Percentiles rank a stretch among this genome's conserved stretches.
These are phyloP conservation scores for Colletotrichum gloeosporioides DNA, from an alignment of 2,329 filamentous ascomycete species.

Conservation along the genomic window DNA sequence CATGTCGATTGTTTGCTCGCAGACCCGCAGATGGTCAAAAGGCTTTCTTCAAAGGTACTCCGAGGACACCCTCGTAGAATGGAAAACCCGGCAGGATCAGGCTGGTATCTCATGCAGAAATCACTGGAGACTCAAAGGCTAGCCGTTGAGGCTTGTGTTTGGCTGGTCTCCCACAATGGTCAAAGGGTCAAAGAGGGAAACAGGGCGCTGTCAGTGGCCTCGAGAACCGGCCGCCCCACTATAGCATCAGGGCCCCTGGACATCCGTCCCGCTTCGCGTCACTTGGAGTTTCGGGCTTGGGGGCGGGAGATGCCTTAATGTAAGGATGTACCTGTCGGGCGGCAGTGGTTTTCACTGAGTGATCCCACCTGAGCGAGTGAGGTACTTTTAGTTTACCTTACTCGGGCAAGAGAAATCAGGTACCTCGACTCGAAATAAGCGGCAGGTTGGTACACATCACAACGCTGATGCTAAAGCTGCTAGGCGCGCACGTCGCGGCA, in stretches of 20 bases:
- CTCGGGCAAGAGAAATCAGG: not conserved
- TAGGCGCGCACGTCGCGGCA: not conserved
- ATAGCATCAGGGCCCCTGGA: constrained; percentile 11
- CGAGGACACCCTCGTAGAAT: not conserved
- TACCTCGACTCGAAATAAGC: not conserved
- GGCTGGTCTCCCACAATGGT: not conserved
- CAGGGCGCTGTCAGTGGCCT: not conserved
- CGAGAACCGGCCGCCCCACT: not conserved
- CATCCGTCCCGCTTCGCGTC: constrained; percentile 18
- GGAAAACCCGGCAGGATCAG: not conserved
- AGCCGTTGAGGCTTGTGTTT: not conserved
- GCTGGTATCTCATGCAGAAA: not conserved
- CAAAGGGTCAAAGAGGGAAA: not conserved
- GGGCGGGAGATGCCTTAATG: constrained; percentile 8
- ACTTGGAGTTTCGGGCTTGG: constrained; percentile 20
- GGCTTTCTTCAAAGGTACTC: not conserved
- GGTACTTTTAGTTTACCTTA: not conserved
- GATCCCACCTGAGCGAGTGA: not conserved
- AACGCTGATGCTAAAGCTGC: not conserved
- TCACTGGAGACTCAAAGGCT: not conserved
- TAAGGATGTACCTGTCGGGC: not conserved
- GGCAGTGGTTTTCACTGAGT: not conserved
- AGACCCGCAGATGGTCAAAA: not conserved
- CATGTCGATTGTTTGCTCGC: not conserved
- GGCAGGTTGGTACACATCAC: not conserved